These are phyloP conservation scores for Neonectria magnoliae DNA, from an alignment of 2,329 filamentous ascomycete genomes.

Conservation along the genomic window DNA sequence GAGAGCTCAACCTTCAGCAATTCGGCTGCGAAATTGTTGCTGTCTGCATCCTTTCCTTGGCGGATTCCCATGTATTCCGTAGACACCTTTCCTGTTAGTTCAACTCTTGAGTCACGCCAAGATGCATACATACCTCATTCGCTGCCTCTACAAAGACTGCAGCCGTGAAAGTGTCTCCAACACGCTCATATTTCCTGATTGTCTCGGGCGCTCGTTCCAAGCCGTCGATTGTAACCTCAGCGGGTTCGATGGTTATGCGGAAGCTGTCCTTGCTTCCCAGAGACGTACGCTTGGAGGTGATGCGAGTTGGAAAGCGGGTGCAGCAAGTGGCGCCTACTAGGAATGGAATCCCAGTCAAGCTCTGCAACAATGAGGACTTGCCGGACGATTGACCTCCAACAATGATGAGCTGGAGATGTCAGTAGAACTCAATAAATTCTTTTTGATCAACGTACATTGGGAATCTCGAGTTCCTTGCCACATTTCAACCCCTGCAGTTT, in stretches of 20 bases:
- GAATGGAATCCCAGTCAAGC: slow-evolving; percentile 51
- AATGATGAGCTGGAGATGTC: slow-evolving; percentile 43
- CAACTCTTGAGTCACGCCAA: neutral
- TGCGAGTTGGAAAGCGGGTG: slow-evolving; percentile 51
- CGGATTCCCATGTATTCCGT: slow-evolving; percentile 46
- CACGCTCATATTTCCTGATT: slow-evolving; percentile 35
- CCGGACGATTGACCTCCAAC: slow-evolving; percentile 51
- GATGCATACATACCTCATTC: slow-evolving; percentile 40
- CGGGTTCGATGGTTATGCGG: slow-evolving; percentile 45
- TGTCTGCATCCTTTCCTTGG: slow-evolving; percentile 29
- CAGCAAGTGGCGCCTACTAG: slow-evolving; percentile 46
- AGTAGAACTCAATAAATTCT: neutral
- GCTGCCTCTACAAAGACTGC: slow-evolving; percentile 45
- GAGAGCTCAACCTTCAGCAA: slow-evolving; percentile 51
- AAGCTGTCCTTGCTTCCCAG: slow-evolving; percentile 42
- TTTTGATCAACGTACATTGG: slow-evolving; percentile 44
- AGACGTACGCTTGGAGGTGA: slow-evolving; percentile 48
- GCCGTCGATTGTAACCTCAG: slow-evolving; percentile 36
- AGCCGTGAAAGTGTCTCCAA: slow-evolving; percentile 39
- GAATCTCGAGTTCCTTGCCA: slow-evolving; percentile 44
- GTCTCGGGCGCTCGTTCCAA: slow-evolving; percentile 32
- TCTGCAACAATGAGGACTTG: slow-evolving; percentile 51
- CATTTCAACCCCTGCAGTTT: slow-evolving; percentile 44
- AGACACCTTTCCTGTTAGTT: slow-evolving; percentile 36
- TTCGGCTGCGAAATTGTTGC: slow-evolving; percentile 50